Percentiles rank a stretch among this genome's conserved stretches.
Conservation (phyloP, 2,329 filamentous ascomycete species). For the Ceratocystis papillata region DNA sequence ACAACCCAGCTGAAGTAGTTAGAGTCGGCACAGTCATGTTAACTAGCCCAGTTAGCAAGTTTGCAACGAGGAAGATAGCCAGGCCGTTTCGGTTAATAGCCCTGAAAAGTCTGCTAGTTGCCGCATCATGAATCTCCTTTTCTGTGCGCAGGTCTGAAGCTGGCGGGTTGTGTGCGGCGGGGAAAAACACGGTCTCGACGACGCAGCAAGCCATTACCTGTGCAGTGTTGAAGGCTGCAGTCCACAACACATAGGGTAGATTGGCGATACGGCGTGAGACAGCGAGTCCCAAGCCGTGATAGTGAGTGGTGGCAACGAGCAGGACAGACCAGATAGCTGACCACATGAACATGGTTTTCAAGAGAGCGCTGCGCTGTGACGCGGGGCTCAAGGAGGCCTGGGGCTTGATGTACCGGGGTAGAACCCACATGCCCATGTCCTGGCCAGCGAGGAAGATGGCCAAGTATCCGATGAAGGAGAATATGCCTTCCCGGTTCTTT, state of each 20-base stretch:
- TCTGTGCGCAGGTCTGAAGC: slow-evolving; percentile 34
- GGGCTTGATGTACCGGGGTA: slow-evolving; percentile 48
- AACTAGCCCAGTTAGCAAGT: slow-evolving; percentile 76
- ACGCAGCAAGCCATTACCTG: slow-evolving; percentile 69
- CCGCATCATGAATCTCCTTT: slow-evolving; percentile 53
- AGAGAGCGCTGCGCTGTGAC: slow-evolving; percentile 45
- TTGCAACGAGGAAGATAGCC: slow-evolving; percentile 73
- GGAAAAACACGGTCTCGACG: slow-evolving; percentile 70
- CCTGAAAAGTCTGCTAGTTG: slow-evolving; percentile 70
- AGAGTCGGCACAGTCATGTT: slow-evolving; percentile 81
- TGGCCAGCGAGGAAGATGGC: slow-evolving; percentile 90
- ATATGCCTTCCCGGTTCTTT: slow-evolving; percentile 90
- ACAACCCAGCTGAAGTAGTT: slow-evolving; percentile 50
- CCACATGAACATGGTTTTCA: slow-evolving; percentile 55
- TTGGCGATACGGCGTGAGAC: slow-evolving; percentile 89
- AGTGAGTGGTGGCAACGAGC: slow-evolving; percentile 59
- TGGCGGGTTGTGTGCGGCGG: slow-evolving; percentile 30
- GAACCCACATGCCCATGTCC: slow-evolving; percentile 65
- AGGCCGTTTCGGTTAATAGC: slow-evolving; percentile 86
- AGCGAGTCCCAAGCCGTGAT: slow-evolving; percentile 58
- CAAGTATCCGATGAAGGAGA: slow-evolving; percentile 80
- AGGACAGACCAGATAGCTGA: slow-evolving; percentile 57
- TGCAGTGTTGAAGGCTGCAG: slow-evolving; percentile 78
- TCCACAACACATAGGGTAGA: slow-evolving; percentile 86
- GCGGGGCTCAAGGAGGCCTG: slow-evolving; percentile 32